Base-by-base conservation (phyloP, 352 stramenopile genomes). In the Pythium diclinum region DNA sequence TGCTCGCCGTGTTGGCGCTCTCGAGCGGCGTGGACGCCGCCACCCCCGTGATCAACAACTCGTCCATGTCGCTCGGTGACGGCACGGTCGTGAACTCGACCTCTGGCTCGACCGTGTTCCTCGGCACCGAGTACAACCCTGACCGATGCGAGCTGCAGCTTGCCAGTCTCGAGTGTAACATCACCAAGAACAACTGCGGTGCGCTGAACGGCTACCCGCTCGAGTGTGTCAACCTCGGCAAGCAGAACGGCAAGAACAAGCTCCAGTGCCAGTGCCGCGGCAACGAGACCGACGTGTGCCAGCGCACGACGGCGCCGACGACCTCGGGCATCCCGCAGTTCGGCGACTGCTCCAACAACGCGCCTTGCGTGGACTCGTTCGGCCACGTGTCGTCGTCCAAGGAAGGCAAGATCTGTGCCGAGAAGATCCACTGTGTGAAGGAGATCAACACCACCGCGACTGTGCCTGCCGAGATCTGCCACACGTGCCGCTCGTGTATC, bases 401-500 rank as follows among this genome's bases (percentile, higher is more conserved):
- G 54, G 77, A 87, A 53, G 60, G 74, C 0, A 77, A 74, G 11
- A 81, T 85, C 48, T 92, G 84, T 53, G 79, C 81, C 23, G 84
- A 92, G 67, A 81, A 81, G 63, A 55, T 92, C 10, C 79, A 89
- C 67, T 92, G 84, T 51, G 72, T 92, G 6, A 72, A 86, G 68
- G 81, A 91, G 52, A 57, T 86, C 56, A 87, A 91, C 73, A 85
- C 84, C 38, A 80, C 69, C 14, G 84, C 78, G 1, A 84, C 78
- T 5, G 64, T 83, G 59, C 76, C 77, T 7, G 80, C 78, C 2
- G 72, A 81, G 55, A 89, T 91, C 53, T 92, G 84, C 71, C 81
- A 91, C 77, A 92, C 84, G 68, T 92, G 84, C 68, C 83, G 85
- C 68, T 90, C 80, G 63, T 92, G 84, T 71, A 88, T 89, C 53